Evolutionary conservation across 805 yeast species (phyloP).

Genomic region (Limtongia smithiae): DNA sequence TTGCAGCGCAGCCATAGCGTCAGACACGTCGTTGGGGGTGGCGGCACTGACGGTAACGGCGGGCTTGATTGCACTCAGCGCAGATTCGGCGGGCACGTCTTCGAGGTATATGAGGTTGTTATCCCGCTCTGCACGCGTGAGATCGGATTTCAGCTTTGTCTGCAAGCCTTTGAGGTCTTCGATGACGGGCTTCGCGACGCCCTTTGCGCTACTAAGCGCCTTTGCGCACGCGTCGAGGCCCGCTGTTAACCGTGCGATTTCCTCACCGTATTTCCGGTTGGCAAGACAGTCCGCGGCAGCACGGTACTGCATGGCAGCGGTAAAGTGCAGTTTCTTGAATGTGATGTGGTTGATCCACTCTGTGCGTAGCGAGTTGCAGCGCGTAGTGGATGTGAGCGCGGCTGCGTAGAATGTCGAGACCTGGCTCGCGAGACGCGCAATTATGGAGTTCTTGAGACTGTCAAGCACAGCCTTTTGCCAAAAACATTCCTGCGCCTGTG

Average conservation of each 20-base stretch:
- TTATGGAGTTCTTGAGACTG: conserved; percentile 53
- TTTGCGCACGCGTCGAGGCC: conserved; percentile 42
- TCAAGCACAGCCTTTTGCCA: conserved; percentile 67
- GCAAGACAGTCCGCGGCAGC: conserved; percentile 50
- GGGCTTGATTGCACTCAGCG: conserved; percentile 44
- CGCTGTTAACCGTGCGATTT: conserved; percentile 53
- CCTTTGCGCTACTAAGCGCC: conserved; percentile 43
- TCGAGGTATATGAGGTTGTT: conserved; percentile 77
- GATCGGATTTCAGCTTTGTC: conserved; percentile 44
- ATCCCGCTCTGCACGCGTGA: conserved; percentile 64
- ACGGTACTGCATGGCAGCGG: conserved; percentile 67
- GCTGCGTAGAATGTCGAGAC: conserved; percentile 54
- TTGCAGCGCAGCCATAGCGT: conserved; percentile 34
- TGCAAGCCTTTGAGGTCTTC: conserved; percentile 54
- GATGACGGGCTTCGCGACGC: conserved; percentile 44
- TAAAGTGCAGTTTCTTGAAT: conserved; percentile 62
- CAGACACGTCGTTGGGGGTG: conserved; percentile 40
- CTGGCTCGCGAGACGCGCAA: conserved; percentile 64
- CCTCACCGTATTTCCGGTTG: conserved; percentile 61
- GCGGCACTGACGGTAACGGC: conserved; percentile 56
- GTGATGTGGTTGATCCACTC: conserved; percentile 65
- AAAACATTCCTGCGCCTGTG: conserved; percentile 83
- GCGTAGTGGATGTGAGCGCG: conserved; percentile 45
- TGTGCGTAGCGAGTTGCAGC: conserved; percentile 50
- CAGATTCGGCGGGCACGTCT: conserved; percentile 50